phyloP scores from a whole-genome alignment of 345 rosid genomes.

The Mercurialis annua region DNA sequence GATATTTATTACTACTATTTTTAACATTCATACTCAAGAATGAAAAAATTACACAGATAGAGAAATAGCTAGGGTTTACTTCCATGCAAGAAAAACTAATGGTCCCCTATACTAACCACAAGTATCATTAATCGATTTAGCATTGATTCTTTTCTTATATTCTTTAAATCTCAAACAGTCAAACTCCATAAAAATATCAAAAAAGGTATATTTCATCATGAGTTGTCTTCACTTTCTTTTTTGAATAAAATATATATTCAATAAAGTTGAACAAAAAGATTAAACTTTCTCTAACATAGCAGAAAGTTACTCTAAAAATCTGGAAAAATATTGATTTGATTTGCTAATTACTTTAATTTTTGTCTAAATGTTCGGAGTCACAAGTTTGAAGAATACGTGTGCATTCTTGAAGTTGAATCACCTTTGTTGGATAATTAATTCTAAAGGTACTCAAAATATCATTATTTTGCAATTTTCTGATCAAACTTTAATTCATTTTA shows the following conservation, averaged over 20 bases:
- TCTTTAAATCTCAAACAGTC: too few relatives aligned
- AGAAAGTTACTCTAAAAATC: slow-evolving; percentile 18
- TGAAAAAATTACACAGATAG: too few relatives aligned
- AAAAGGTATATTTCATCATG: slow-evolving; percentile 2
- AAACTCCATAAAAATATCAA: neutral
- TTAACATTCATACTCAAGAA: too few relatives aligned
- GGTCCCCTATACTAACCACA: neutral
- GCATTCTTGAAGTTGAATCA: too few relatives aligned
- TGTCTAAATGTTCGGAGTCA: too few relatives aligned
- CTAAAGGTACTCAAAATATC: too few relatives aligned
- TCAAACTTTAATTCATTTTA: too few relatives aligned
- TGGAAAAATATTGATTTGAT: slow-evolving; percentile 22
- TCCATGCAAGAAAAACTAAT: neutral
- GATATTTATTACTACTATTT: too few relatives aligned
- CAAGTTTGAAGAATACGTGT: too few relatives aligned
- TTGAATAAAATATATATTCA: neutral
- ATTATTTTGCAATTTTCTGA: too few relatives aligned
- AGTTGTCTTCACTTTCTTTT: slow-evolving; percentile 25
- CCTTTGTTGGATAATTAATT: too few relatives aligned
- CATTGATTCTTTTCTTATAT: neutral
- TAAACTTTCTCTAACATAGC: neutral
- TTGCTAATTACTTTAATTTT: neutral
- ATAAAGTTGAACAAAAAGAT: slow-evolving; percentile 5
- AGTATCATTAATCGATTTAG: neutral
- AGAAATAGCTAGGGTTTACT: too few relatives aligned